Base-by-base conservation (phyloP, 2,329 filamentous ascomycete genomes). In the Chlorencoelia australis region DNA sequence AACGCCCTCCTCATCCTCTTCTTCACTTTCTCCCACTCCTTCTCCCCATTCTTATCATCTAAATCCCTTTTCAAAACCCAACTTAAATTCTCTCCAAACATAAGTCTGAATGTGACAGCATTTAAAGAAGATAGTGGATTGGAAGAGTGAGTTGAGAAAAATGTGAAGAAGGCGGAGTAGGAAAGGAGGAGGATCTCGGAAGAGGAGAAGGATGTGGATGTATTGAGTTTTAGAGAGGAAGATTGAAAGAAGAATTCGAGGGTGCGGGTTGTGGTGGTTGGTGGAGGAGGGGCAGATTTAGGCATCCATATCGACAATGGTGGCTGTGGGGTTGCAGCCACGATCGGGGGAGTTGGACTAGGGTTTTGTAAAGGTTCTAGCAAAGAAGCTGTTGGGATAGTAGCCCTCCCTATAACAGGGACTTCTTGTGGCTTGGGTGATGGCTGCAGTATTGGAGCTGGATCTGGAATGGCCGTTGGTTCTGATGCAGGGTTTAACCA, bases 71-170 rank as follows among this genome's bases (percentile, higher is more conserved):
- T 21, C 15, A 38, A 13, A 10, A 33, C 35, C 5, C 33, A 38
- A 33, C 27, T 16, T 18, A 33, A 30, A 22, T 38, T 33, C 11
- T 38, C 30, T 13, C 35, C 35, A 34, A 38, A 38, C 35, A 38
- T 38, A 10, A 29, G 33, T 13, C 35, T 21, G 17, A 38, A 38
- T 7, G 30, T 33, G 22, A 38, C 16, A 11, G 25, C 17, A 6
- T 28, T 15, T 10, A 38, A 28, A 26, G 9, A 25, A 10, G 27
- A 16, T 6, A 34, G 8, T 5, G 35, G 11, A 14, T 33, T n/a
- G 11, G 22, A 13, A 8, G 30, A 38, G 22, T 17, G 22, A 18
- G 27, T 21, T 8, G 35, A 22, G 21, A 38, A 38, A 7, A 33
- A 34, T 3, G 22, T 26, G 30, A 38, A 38, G 5, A 38, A 17